Evolutionary conservation across 2,329 filamentous ascomycete species (phyloP).

Genomic region (Cercospora nicotianae): DNA sequence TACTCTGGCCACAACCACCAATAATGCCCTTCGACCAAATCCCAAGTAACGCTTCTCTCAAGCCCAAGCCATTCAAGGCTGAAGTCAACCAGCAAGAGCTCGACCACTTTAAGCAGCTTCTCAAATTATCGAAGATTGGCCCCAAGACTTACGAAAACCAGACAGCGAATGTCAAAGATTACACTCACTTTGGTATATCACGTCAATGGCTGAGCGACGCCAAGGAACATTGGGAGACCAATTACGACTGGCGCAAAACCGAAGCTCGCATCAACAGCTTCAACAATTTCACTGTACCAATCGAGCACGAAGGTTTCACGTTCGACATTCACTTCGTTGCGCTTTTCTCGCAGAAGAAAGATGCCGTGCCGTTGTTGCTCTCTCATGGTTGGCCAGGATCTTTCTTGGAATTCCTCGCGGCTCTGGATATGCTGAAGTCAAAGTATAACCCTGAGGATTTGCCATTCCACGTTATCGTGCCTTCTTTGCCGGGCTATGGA

Average conservation of each 20-base stretch:
- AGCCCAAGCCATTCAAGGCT: slow-evolving; percentile 45
- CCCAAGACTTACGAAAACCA: slow-evolving; percentile 53
- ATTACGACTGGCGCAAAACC: slow-evolving; percentile 51
- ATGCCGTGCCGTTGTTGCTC: slow-evolving; percentile 52
- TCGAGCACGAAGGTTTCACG: slow-evolving; percentile 42
- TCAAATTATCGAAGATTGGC: slow-evolving; percentile 50
- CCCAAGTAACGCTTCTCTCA: slow-evolving; percentile 40
- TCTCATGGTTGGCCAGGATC: slow-evolving; percentile 58
- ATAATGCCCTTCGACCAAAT: slow-evolving; percentile 34
- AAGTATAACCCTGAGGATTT: slow-evolving; percentile 53
- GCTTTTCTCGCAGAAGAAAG: slow-evolving; percentile 46
- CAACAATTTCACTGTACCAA: slow-evolving; percentile 50
- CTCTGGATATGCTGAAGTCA: slow-evolving; percentile 49
- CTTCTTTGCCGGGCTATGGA: slow-evolving; percentile 57
- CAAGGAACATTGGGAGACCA: slow-evolving; percentile 45
- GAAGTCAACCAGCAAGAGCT: slow-evolving; percentile 47
- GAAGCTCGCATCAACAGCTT: slow-evolving; percentile 51
- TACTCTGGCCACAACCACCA: not conserved
- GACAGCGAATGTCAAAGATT: slow-evolving; percentile 40
- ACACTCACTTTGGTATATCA: slow-evolving; percentile 45
- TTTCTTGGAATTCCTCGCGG: slow-evolving; percentile 57
- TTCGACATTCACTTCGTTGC: slow-evolving; percentile 56
- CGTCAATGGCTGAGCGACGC: slow-evolving; percentile 49
- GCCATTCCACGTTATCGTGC: slow-evolving; percentile 59
- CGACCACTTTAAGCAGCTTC: slow-evolving; percentile 47